Evolutionary conservation across 495 filamentous ascomycete genomes (phyloP).

Genomic region (Xylaria palmicola): DNA sequence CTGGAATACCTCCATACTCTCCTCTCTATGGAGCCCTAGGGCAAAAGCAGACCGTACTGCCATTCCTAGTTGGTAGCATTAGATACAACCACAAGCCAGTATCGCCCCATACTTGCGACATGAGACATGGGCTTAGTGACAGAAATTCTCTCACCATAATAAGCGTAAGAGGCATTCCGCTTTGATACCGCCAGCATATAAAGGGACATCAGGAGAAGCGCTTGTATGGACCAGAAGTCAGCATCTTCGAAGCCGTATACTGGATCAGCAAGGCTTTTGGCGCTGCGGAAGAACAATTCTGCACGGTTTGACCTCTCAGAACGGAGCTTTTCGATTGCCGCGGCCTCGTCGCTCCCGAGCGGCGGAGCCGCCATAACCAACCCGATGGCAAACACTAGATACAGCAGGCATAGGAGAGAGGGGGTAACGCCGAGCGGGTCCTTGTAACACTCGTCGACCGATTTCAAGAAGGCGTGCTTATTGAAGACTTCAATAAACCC

Average conservation of each 20-base stretch:
- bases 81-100: conserved; percentile 5
- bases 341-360: conserved; percentile 46
- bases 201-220: conserved; percentile 58
- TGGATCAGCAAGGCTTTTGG: conserved; percentile 54
- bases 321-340: conserved; percentile 51
- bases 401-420: conserved; percentile 53
- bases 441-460: conserved; percentile 51
- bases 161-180: conserved; percentile 60
- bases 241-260: conserved; percentile 60
- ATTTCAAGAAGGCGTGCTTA: conserved; percentile 45
- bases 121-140: not conserved
- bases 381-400: conserved; percentile 60
- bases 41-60: conserved; percentile 61
- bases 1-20: conserved; percentile 55
- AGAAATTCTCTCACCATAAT: conserved; percentile 46
- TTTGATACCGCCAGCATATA: conserved; percentile 59
- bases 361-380: conserved; percentile 55
- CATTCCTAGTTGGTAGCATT: conserved; percentile 49
- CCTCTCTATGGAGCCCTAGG: conserved; percentile 60
- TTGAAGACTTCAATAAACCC: conserved; percentile 58
- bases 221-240: conserved; percentile 63
- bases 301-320: conserved; percentile 46
- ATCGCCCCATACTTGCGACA: not conserved
- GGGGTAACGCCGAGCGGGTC: conserved; percentile 50
- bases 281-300: conserved; percentile 60